Evolutionary conservation across 1,139 yeast species (phyloP).

Genomic region (Yamadazyma mexicana): DNA sequence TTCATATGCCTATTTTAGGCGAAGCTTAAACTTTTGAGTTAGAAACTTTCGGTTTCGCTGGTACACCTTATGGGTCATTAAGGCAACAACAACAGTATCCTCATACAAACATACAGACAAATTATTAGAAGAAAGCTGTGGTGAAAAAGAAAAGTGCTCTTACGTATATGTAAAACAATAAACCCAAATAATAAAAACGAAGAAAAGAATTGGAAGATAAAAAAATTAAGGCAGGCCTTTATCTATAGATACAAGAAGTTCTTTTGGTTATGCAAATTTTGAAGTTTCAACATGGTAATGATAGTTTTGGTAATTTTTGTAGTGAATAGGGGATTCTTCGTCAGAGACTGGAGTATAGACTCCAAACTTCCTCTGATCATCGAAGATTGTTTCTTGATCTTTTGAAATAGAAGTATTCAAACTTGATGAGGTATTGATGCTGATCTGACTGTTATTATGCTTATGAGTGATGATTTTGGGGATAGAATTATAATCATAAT

Average conservation of each 20-base stretch:
- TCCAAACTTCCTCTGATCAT: constrained; percentile 27
- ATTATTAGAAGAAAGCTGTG: neutral
- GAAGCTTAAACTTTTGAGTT: no score
- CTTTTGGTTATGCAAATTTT: constrained; percentile 7
- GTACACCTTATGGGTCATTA: no score
- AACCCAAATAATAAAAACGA: constrained; percentile 1
- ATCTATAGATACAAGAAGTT: neutral
- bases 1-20: no score
- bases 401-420: constrained; percentile 26
- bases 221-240: neutral
- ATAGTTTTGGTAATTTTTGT: constrained; percentile 7
- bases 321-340: constrained; percentile 26
- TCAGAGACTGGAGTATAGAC: constrained; percentile 37
- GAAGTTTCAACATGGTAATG: constrained; percentile 4
- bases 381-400: constrained; percentile 28
- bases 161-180: neutral
- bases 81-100: no score
- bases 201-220: neutral
- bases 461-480: constrained; percentile 18
- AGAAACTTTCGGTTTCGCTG: no score
- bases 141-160: neutral
- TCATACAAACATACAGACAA: no score
- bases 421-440: constrained; percentile 16
- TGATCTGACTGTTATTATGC: constrained; percentile 29
- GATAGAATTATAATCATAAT: constrained; percentile 6